These are phyloP conservation scores for Tricharina praecox DNA, from an alignment of 495 filamentous ascomycete species.

Conservation along the genomic window DNA sequence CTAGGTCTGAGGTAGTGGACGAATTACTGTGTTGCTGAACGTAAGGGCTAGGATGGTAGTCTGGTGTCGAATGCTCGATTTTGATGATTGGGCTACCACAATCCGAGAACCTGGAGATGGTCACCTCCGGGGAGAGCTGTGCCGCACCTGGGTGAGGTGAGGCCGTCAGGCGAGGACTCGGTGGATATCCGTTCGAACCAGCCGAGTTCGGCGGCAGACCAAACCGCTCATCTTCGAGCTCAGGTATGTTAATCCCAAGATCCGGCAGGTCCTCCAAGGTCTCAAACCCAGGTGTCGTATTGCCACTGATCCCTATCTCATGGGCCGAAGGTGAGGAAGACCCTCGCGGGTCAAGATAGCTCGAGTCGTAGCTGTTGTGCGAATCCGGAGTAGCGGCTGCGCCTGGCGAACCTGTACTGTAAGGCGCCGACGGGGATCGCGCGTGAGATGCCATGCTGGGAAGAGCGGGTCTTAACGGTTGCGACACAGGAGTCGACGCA, in stretches of 20 bases:
- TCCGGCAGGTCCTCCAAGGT: slow-evolving; percentile 13
- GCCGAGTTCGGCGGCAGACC: slow-evolving; percentile 4
- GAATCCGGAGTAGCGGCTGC: slow-evolving; percentile 10
- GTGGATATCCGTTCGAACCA: slow-evolving; percentile 12
- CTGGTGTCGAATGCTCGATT: slow-evolving; percentile 19
- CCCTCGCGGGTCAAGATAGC: slow-evolving; percentile 1
- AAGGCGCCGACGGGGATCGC: neutral
- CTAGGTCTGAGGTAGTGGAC: slow-evolving; percentile 9
- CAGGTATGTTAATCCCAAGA: slow-evolving; percentile 6
- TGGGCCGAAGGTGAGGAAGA: neutral
- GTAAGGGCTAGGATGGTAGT: slow-evolving; percentile 10
- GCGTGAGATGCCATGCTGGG: slow-evolving; percentile 5
- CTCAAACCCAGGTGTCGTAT: slow-evolving; percentile 22
- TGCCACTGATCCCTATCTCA: slow-evolving; percentile 12
- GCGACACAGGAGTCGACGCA: slow-evolving; percentile 22
- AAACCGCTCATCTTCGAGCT: slow-evolving; percentile 8
- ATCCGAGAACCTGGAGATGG: neutral
- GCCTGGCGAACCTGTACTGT: slow-evolving; percentile 7
- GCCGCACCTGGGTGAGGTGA: slow-evolving; percentile 18
- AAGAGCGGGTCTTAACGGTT: slow-evolving; percentile 14
- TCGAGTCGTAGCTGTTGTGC: slow-evolving; percentile 7
- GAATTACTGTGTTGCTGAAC: slow-evolving; percentile 5
- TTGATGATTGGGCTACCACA: slow-evolving; percentile 15
- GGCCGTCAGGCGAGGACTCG: slow-evolving; percentile 18
- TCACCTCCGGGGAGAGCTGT: neutral